Evolutionary conservation across 176 grass and related monocot species (phyloP).

Genomic region (Poa annua): DNA sequence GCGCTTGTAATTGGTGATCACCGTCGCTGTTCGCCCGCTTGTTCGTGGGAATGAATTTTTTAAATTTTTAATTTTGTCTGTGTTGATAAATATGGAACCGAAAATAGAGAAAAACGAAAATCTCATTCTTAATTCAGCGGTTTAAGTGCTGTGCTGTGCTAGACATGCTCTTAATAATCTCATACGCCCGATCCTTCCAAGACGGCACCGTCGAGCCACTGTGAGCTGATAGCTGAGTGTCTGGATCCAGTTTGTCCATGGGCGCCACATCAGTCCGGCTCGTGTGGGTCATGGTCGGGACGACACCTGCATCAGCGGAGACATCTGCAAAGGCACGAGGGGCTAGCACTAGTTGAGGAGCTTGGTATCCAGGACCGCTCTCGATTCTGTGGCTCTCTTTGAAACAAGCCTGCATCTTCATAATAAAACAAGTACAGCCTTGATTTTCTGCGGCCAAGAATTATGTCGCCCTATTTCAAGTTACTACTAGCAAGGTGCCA

Average conservation of each 20-base stretch:
- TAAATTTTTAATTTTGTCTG: too few relatives aligned
- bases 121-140: too few relatives aligned
- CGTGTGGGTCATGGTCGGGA: slow-evolving; percentile 6
- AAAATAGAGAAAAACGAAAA: too few relatives aligned
- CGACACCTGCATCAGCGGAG: slow-evolving; percentile 6
- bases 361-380: too few relatives aligned
- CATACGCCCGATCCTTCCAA: slow-evolving; percentile 32
- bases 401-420: background rate
- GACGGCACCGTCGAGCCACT: slow-evolving; percentile 34
- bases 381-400: slow-evolving; percentile 32
- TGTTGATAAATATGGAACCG: too few relatives aligned
- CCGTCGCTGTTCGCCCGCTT: too few relatives aligned
- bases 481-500: background rate
- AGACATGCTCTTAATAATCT: too few relatives aligned
- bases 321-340: slow-evolving; percentile 6
- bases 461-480: background rate
- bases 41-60: too few relatives aligned
- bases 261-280: slow-evolving; percentile 9
- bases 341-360: background rate
- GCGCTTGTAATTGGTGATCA: too few relatives aligned
- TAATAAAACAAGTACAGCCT: background rate
- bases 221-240: slow-evolving; percentile 28
- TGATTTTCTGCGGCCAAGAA: background rate
- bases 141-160: too few relatives aligned
- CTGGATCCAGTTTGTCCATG: slow-evolving; percentile 3